Base-by-base conservation (phyloP, 2,329 filamentous ascomycete species). In the Parasarocladium wereldwijsianum region DNA sequence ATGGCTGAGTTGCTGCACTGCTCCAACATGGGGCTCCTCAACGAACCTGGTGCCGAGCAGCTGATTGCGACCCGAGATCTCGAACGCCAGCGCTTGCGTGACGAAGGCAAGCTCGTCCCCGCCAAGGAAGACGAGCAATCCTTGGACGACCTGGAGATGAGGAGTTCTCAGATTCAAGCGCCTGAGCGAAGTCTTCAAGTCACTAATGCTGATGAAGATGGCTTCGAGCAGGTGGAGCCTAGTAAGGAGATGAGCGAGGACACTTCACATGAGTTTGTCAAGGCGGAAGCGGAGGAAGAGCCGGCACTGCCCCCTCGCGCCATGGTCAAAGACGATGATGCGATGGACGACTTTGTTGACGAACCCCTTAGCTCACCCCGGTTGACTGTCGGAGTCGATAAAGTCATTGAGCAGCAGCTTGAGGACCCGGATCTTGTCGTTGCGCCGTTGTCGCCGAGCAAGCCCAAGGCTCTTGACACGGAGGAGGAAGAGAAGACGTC, bases 1-100 rank as follows among this genome's bases (percentile, higher is more conserved):
- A 96, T 98, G 90, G 90, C 90, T 1, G 90, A 98, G 54, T 63
- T 98, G 25, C 59, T 98, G 22, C 90, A 98, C 53, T 98, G 90
- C 55, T 96, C 87, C 51, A 98, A 98, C 50, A 98, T 98, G 90
- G 86, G 82, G 5, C 62, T 98, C 20, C 60, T 98, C 40, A 98
- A 98, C 47, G 86, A 96, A 49, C 63, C 73, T 8, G 90, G 87
- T 18, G 86, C 85, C 8, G 86, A 98, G 49, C 76, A 84, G 39
- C 73, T 93, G 39, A 84, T 96, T 35, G 73, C 68, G 36, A 64
- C 72, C 24, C 70, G 90, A 36, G 86, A 98, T 46, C 57, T 65
- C 8, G 85, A 94, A 49, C 74, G 90, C 29, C 81, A 92, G 40
- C 70, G 73, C 22, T 58, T 96, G 24, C 77, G 84, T 41, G 64